Base-by-base conservation (phyloP, 805 yeast species). In the Saccharomyces jurei region DNA sequence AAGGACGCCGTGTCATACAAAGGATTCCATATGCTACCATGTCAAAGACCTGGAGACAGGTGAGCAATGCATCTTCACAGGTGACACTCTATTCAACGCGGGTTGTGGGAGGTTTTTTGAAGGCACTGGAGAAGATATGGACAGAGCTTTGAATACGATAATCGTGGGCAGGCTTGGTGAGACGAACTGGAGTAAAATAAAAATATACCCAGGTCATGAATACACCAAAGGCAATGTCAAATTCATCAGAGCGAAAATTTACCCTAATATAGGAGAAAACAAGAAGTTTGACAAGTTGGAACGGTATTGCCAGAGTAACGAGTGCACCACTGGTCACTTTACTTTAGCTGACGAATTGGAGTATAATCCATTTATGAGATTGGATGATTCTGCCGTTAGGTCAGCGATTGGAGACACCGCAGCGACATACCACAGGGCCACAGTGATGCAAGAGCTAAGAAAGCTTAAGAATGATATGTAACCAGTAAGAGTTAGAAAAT, bases 81-180 rank as follows among this genome's bases (percentile, higher is more conserved):
- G 99, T 11, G 99, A 94, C 71, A 94, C 99, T 0, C 75, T 94
- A 47, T 94, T 94, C 72, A 87, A 81, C 48, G 88, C 92, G 47
- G 99, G 99, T 1, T 91, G 97, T 68, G 99, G 99, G 10, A 77
- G 98, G 52, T 94, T 94, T 71, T 94, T 94, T 67, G 99, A 94
- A 72, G 99, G 99, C 2, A 75, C 78, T 11, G 90, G 91, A 0
- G 71, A 70, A 44, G 86, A 94, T 66, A 94, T 94, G 99, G 80
- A 85, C 60, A 58, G 61, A 1, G 80, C 96, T 0, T 76, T 94
- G 63, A 83, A 81, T 61, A 68, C 73, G 21, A 72, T 78, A 10
- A 74, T 94, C 56, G 75, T 92, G 52, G 91, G 96, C 0, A 70
- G 73, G 22, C 85, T 82, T 9, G 64, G 66, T 6, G 64, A 64